These are phyloP conservation scores for Boletellus sp. DNA, from an alignment of 768 basidiomycete species.

Conservation along the genomic window DNA sequence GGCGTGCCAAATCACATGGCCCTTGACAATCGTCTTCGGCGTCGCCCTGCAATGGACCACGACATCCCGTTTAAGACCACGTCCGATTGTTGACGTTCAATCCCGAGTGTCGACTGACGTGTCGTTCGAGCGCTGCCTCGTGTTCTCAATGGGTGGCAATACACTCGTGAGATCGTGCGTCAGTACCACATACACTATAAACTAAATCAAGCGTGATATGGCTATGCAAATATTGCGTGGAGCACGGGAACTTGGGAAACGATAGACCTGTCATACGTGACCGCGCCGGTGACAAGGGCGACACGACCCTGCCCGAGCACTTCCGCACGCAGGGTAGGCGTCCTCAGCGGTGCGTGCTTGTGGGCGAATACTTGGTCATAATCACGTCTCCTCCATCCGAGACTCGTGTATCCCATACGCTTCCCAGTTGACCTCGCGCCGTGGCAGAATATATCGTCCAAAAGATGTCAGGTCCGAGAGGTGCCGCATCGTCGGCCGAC, in stretches of 20 bases:
- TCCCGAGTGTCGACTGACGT: no score
- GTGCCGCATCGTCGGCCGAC: conserved; percentile 80
- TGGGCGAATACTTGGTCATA: no score
- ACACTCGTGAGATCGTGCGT: conserved; percentile 9
- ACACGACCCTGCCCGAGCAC: no score
- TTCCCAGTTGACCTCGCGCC: conserved; percentile 36
- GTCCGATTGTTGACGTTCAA: no score
- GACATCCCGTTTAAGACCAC: no score
- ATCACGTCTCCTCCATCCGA: neutral
- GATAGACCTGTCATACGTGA: neutral
- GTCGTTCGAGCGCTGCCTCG: neutral
- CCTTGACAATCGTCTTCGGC: no score
- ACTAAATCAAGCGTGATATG: conserved; percentile 1
- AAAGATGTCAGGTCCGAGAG: conserved; percentile 49
- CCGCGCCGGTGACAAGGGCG: no score
- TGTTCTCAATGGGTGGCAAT: no score
- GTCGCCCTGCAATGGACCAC: no score
- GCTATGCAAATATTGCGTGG: neutral
- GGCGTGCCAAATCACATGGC: no score
- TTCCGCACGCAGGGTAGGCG: no score
- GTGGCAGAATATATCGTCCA: conserved; percentile 12
- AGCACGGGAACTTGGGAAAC: neutral
- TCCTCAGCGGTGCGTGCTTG: no score
- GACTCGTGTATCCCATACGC: conserved; percentile 14
- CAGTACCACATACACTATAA: conserved; percentile 5